Base-by-base conservation (phyloP, 2,329 filamentous ascomycete genomes). In the Monosporascus sp. region DNA sequence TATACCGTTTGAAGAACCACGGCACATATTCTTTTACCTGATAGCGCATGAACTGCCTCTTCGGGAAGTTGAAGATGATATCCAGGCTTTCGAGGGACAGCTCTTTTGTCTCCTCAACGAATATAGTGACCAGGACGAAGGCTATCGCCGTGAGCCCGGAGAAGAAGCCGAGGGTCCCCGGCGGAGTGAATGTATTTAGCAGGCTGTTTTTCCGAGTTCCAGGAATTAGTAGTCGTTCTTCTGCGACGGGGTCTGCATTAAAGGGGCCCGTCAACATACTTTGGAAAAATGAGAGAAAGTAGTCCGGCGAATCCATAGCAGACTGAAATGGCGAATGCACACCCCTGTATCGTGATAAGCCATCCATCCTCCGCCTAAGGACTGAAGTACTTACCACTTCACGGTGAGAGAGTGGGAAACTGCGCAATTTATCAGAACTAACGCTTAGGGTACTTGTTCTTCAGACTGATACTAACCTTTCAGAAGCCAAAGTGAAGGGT, bases 401-500 rank as follows among this genome's bases (percentile, higher is more conserved):
- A 27, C 42, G 42, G 38, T 49, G 48, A 22, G 39, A 41, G 24
- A 41, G 48, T 5, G 48, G 48, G 31, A 49, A 41, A 42, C 39
- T 49, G 17, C 17, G 15, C n/a, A 0, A 27, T 27, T 6, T 27
- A 22, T 46, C 9, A 42, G 18, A 39, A 39, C 17, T 8, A 39
- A 11, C 38, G 7, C 38, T 3, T 39, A 18, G 6, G 11, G 4
- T 4, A 8, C 6, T 20, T n/a, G 38, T 41, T 17, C 37, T 39
- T n/a, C 6, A 18, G 6, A n/a, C 8, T 41, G 17, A n/a, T 14
- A 18, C 61, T 60, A n/a, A 45, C 48, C 48, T 50, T 54, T 77
- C 75, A 5, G 73, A 74, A 5, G 74, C 74, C 17, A 76, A 65
- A 3, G 73, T 76, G 39, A 75, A 76, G 0, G 74, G 72, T 7